A percentile compares a stretch with the other conserved stretches of the same genome.
phyloP scores from a whole-genome alignment of 306 rosid genomes.

The Ceratonia siliqua region DNA sequence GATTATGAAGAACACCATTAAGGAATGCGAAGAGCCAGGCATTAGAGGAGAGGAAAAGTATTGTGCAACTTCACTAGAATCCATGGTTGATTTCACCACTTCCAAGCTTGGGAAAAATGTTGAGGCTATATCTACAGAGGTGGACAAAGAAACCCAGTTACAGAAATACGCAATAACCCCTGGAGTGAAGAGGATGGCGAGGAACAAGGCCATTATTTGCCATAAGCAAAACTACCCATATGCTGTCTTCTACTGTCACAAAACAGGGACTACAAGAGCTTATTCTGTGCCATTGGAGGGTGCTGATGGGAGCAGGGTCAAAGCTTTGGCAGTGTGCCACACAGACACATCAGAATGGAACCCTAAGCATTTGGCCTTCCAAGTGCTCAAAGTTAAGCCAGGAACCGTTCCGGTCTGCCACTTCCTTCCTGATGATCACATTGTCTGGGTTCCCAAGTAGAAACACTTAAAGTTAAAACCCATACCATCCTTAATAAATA shows the following conservation, averaged over 20 bases:
- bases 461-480: slow-evolving; percentile 12
- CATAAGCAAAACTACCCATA: slow-evolving; percentile 54
- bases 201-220: slow-evolving; percentile 42
- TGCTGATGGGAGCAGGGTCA: too few species aligned
- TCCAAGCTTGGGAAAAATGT: slow-evolving; percentile 50
- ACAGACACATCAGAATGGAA: slow-evolving; percentile 57
- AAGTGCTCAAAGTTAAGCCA: slow-evolving; percentile 57
- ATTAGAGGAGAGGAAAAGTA: slow-evolving; percentile 68
- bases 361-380: slow-evolving; percentile 61
- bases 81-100: slow-evolving; percentile 55
- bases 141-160: slow-evolving; percentile 33
- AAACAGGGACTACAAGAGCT: slow-evolving; percentile 32
- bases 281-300: slow-evolving; percentile 42
- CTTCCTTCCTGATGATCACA: slow-evolving; percentile 56
- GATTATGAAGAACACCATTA: slow-evolving; percentile 47
- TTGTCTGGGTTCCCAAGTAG: slow-evolving; percentile 52
- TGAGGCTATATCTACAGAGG: slow-evolving; percentile 49
- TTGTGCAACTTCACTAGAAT: slow-evolving; percentile 75
- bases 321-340: slow-evolving; percentile 57
- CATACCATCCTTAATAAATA: too few species aligned
- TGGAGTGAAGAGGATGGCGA: slow-evolving; percentile 38
- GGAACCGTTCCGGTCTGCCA: slow-evolving; percentile 61
- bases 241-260: slow-evolving; percentile 65
- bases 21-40: slow-evolving; percentile 53
- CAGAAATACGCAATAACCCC: slow-evolving; percentile 40